Conservation (phyloP, 352 stramenopile genomes). For the Plasmopara muralis region DNA sequence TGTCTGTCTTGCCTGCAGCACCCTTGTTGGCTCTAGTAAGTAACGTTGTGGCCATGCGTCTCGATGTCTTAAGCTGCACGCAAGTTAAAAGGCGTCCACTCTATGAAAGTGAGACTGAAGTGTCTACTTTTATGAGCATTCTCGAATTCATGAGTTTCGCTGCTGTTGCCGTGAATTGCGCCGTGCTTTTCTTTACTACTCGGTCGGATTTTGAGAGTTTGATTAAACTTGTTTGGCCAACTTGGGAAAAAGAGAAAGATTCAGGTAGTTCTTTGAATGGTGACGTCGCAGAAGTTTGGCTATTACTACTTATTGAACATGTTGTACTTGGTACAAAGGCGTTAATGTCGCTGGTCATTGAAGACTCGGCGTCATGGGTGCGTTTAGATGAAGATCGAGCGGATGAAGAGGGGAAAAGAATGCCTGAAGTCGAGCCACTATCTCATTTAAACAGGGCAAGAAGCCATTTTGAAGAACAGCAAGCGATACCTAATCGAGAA, state of each 20-base stretch:
- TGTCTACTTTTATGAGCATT: conserved; percentile 88
- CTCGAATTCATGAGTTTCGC: conserved; percentile 89
- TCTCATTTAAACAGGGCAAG: no score
- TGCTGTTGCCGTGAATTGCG: conserved; percentile 31
- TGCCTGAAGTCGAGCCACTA: no score
- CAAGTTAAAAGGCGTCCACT: conserved; percentile 63
- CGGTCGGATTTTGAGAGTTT: no score
- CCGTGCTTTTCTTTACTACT: no score
- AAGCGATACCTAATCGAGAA: no score
- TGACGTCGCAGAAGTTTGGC: no score
- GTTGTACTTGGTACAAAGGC: conserved; percentile 31
- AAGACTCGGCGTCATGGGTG: conserved; percentile 68
- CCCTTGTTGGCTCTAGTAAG: conserved; percentile 82
- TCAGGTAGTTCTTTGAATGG: no score
- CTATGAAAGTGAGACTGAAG: conserved; percentile 77
- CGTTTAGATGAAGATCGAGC: conserved; percentile 55
- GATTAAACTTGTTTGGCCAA: no score
- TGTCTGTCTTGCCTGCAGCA: conserved; percentile 90
- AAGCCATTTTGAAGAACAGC: no score
- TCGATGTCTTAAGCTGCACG: conserved; percentile 78
- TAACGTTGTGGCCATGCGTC: conserved; percentile 84
- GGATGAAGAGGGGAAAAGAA: conserved; percentile 30
- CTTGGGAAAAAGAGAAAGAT: no score
- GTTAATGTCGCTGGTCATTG: conserved; percentile 53
- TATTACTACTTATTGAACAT: no score